These are phyloP conservation scores for Blastomyces parvus DNA, from an alignment of 2,329 filamentous ascomycete genomes.

Conservation along the genomic window DNA sequence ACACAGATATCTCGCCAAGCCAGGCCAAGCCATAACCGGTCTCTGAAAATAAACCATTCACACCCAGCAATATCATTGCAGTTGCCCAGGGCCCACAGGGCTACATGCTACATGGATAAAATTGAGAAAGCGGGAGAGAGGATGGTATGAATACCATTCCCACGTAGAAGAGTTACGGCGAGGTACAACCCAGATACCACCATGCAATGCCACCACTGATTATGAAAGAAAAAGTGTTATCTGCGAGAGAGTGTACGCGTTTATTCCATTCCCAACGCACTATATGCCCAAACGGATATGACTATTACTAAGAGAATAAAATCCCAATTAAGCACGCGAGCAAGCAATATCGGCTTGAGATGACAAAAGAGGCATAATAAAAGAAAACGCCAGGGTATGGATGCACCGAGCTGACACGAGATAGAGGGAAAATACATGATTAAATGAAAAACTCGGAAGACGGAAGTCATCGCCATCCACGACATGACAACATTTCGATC, in stretches of 20 bases:
- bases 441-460: neutral
- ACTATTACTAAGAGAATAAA: neutral
- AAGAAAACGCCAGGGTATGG: conserved; percentile 8
- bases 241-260: neutral
- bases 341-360: neutral
- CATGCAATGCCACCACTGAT: neutral
- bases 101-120: neutral
- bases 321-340: neutral
- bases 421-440: neutral
- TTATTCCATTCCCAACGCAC: neutral
- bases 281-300: neutral
- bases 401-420: conserved; percentile 1
- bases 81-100: neutral
- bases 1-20: neutral
- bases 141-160: neutral
- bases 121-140: neutral
- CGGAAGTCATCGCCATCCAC: conserved; percentile 4
- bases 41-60: too few species aligned
- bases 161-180: neutral
- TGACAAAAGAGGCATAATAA: neutral
- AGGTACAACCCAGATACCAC: neutral
- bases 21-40: too few species aligned
- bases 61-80: neutral
- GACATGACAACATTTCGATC: conserved; percentile 6
- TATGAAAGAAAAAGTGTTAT: neutral